Conservation (phyloP, 2,329 filamentous ascomycete genomes). For the Diplocarpon mali region DNA sequence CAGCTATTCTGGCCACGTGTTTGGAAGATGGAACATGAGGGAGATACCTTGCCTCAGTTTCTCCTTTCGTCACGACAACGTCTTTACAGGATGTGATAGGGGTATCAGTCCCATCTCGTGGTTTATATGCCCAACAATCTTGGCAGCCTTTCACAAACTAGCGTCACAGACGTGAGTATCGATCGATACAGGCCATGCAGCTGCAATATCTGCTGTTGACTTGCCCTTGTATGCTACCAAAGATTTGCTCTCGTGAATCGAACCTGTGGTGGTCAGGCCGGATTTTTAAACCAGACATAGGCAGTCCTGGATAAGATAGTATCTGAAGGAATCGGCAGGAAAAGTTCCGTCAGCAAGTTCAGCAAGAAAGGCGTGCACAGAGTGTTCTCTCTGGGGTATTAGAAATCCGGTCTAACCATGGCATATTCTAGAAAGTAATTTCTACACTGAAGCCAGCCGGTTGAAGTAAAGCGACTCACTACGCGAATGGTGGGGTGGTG, state of each 20-base stretch:
- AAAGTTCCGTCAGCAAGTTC: conserved; percentile 66
- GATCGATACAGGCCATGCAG: conserved; percentile 37
- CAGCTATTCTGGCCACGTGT: conserved; percentile 1
- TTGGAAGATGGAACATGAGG: background rate
- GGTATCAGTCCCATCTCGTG: conserved; percentile 69
- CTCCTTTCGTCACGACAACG: conserved; percentile 63
- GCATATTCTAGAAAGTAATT: conserved; percentile 78
- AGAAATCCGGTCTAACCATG: conserved; percentile 64
- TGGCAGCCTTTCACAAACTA: conserved; percentile 38
- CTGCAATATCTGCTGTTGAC: conserved; percentile 58
- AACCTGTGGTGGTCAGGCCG: conserved; percentile 37
- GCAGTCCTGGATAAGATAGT: conserved; percentile 88
- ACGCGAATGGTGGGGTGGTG: conserved; percentile 51
- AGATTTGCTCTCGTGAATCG: conserved; percentile 85
- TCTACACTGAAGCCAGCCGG: conserved; percentile 29
- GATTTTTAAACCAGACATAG: conserved; percentile 58
- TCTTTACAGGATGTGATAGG: conserved; percentile 73
- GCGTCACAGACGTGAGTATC: background rate
- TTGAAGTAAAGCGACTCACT: conserved; percentile 26
- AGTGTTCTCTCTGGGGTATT: conserved; percentile 63
- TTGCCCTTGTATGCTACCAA: conserved; percentile 78
- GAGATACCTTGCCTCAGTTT: conserved; percentile 70
- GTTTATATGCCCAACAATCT: conserved; percentile 66
- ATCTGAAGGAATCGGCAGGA: conserved; percentile 67
- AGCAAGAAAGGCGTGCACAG: conserved; percentile 73